Evolutionary conservation across 1,139 yeast genomes (phyloP), one percentile per base, ranked within the genome.

Genomic region (Kluyveromyces sp.): DNA sequence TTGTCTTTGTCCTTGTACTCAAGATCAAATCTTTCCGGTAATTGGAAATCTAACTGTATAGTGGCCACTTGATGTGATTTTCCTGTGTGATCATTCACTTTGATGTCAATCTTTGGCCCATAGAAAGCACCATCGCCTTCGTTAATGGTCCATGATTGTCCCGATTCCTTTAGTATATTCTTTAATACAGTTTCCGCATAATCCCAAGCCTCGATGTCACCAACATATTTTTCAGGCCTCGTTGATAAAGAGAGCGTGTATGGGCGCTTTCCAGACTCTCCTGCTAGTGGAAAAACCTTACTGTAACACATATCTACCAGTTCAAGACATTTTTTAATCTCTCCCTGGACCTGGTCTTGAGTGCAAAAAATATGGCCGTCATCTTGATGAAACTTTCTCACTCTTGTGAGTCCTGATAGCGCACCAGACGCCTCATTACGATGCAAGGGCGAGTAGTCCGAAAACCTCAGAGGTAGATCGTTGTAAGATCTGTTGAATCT

Each of bases 51-150:
- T 42, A 92, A 73, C 65, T 92, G 99, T 49, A 94, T 79, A 0
- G 99, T 92, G 12, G 97, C 98, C 36, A 94, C 87, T 64, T 92
- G 99, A 62, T 88, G 96, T 59, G 79, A 77, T 60, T 89, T 88
- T 6, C 79, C 80, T 41, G 77, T 77, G 36, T 88, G 88, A 65
- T 94, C 99, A 15, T 80, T 78, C 41, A 92, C 78, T 58, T 86
- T 73, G 39, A 92, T 78, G 62, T 92, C 98, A 52, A 92, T 87
- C 65, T 83, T 83, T 22, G 99, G 99, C 1, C 99, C 99, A 63
- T 92, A 92, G 66, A 92, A 92, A 0, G 98, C 99, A 46, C 99
- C 99, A 64, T 92, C 99, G 15, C 95, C 96, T 46, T 80, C 84
- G 51, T 88, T 83, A 11, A 86, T 56, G 41, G 74, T 70, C 95